Evolutionary conservation across 2,329 filamentous ascomycete genomes (phyloP).

Genomic region (Fusarium xylarioides): DNA sequence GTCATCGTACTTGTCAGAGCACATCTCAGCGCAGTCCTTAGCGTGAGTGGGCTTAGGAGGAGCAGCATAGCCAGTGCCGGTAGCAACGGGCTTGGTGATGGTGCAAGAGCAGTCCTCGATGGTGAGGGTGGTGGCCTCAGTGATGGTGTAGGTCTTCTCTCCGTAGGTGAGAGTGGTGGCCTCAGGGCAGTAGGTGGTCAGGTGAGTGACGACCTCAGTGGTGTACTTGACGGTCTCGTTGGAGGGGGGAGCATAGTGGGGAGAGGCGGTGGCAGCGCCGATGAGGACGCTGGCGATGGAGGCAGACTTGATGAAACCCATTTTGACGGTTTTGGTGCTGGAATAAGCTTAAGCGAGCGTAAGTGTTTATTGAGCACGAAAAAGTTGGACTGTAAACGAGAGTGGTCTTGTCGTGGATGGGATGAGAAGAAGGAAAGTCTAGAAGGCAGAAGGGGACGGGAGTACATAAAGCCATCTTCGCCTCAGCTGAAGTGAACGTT

Average conservation of each 20-base stretch:
- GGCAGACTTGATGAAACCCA: constrained; percentile 36
- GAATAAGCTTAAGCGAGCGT: constrained; percentile 2
- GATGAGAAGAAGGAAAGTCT: background rate
- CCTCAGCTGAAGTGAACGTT: background rate
- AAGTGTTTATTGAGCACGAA: background rate
- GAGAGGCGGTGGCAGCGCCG: constrained; percentile 28
- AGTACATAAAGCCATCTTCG: constrained; percentile 1
- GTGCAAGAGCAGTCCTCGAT: constrained; percentile 74
- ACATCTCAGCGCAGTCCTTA: constrained; percentile 27
- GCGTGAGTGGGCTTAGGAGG: constrained; percentile 21
- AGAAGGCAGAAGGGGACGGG: background rate
- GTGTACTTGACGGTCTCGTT: constrained; percentile 56
- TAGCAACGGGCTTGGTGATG: constrained; percentile 55
- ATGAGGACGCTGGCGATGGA: constrained; percentile 27
- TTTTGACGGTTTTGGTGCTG: constrained; percentile 23
- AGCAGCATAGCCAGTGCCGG: constrained; percentile 11
- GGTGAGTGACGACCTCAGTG: constrained; percentile 69
- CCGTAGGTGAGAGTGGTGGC: constrained; percentile 68
- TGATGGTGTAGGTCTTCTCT: constrained; percentile 71
- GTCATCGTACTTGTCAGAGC: constrained; percentile 26
- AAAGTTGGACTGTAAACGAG: constrained; percentile 6
- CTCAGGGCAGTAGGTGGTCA: constrained; percentile 74
- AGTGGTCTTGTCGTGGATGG: constrained; percentile 16
- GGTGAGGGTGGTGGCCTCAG: constrained; percentile 69
- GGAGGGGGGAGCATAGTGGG: constrained; percentile 26